Percentiles rank a stretch among this genome's conserved stretches.
These are phyloP conservation scores for Pyrus hybrid DNA, from an alignment of 331 rosid genomes.

Conservation along the genomic window DNA sequence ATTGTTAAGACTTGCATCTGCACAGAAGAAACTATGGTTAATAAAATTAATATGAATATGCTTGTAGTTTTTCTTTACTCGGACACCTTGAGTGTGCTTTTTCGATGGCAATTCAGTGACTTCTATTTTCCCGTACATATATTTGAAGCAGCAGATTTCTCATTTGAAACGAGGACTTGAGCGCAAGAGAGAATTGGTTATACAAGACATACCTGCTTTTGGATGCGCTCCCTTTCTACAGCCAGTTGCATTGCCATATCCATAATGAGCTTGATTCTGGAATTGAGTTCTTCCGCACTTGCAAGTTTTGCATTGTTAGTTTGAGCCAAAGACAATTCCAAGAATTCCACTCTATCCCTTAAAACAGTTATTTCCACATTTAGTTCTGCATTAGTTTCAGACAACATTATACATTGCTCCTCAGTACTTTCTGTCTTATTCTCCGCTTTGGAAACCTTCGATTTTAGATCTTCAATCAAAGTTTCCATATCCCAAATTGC, in stretches of 20 bases:
- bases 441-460: constrained; percentile 81
- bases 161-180: not conserved
- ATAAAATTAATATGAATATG: not conserved
- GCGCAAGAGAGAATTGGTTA: not conserved
- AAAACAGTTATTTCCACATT: constrained; percentile 49
- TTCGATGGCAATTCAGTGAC: not conserved
- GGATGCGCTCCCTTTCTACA: constrained; percentile 63
- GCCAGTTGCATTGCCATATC: constrained; percentile 71
- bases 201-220: constrained; percentile 52
- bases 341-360: constrained; percentile 33
- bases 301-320: constrained; percentile 34
- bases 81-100: not conserved
- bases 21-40: constrained; percentile 11
- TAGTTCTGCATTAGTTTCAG: constrained; percentile 58
- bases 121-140: not conserved
- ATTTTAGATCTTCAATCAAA: constrained; percentile 84
- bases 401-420: constrained; percentile 49
- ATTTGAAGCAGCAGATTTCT: not conserved
- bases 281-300: constrained; percentile 47
- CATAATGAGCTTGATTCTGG: constrained; percentile 50
- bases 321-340: constrained; percentile 61
- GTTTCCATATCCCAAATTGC: constrained; percentile 99
- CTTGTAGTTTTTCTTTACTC: not conserved
- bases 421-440: constrained; percentile 51
- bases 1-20: constrained; percentile 49